Base-by-base conservation (phyloP, 306 rosid species). In the Begonia loranthoides region DNA sequence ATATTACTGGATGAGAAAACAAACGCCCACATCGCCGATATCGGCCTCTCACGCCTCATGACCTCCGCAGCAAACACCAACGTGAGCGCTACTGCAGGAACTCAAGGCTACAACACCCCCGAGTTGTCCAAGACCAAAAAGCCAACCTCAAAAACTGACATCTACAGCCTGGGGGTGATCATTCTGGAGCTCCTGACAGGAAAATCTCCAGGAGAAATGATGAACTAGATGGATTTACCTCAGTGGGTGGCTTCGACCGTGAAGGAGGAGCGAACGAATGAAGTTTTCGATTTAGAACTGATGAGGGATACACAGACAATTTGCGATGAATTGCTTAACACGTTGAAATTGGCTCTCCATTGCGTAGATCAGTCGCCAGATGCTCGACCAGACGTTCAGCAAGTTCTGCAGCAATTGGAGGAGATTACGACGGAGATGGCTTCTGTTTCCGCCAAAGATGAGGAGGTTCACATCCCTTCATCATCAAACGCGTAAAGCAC, bases 71-170 rank as follows among this genome's bases (percentile, higher is more conserved):
- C 96, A 36, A 78, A 72, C 65, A 73, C 84, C 46, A 80, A 79
- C 67, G 79, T 82, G 66, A 77, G 82, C 15, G 96, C 94, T 9
- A 82, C 96, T 0, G 94, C 96, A 33, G 96, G 96, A 41, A 68
- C 76, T n/a, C 77, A 76, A 1, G 96, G 96, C 6, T 87, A 87
- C 59, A 83, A 76, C 22, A 84, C 96, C 15, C 96, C 96, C 2
- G 96, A 87, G 77, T 79, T 87, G 22, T 62, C 96, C 21, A 87
- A 77, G 74, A 66, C 77, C n/a, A 87, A 82, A 85, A 87, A 82
- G 52, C 56, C 69, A 2, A 74, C 56, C 54, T 55, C 65, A 1
- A 74, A 78, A 63, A 78, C 84, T 9, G 84, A 87, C 49, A 64
- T 73, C 5, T 87, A 87, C 67, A 79, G 87, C 63, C 78, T 87